Evolutionary conservation across 257 asterid genomes (phyloP), one percentile per base, ranked within the genome.

Genomic region (Schizonepeta tenuifolia): DNA sequence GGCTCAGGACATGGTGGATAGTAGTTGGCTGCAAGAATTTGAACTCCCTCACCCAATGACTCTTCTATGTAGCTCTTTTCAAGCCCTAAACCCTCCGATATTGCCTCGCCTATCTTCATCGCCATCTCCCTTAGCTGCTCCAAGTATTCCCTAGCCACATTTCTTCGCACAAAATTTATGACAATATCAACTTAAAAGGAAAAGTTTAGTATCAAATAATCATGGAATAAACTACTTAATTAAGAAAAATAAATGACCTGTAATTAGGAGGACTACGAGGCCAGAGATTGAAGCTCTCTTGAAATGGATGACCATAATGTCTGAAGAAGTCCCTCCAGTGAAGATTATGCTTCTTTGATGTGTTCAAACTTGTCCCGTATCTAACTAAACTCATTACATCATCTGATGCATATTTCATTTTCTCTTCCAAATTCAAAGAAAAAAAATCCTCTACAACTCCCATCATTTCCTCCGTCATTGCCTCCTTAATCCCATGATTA

Each of bases 1-100:
- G 95, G 90, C 83, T 88, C 86, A 1, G 95, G 92, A 69, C 95
- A 86, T 22, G 86, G 81, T 18, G 92, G 95, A 60, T 86, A 88
- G 61, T 61, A 83, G 59, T 86, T 88, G 0, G 83, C 73, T 4
- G 88, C 92, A 33, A 81, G 71, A 15, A 88, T 76, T 56, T 86
- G 92, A 58, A 46, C 54, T 3, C 90, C 90, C 26, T 74, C 76
- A 1, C 87, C 86, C 33, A 88, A 20, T 47, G 78, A 71, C 11
- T 74, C 81, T 33, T 84, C 83, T 9, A 88, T 69, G 76, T 79
- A 81, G 2, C 66, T 67, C 1, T 13, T 31, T 4, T 79, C 87
- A 26, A 88, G 90, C 24, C 87, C 90, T 58, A 88, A 76, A 41
- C 86, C 80, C 74, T 83, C 88, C 20, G 95, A 88, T 67, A 86